A percentile compares a stretch with the other conserved stretches of the same genome.
These are phyloP conservation scores for Pseudonectria buxi DNA, from an alignment of 2,329 filamentous ascomycete species.

Conservation along the genomic window DNA sequence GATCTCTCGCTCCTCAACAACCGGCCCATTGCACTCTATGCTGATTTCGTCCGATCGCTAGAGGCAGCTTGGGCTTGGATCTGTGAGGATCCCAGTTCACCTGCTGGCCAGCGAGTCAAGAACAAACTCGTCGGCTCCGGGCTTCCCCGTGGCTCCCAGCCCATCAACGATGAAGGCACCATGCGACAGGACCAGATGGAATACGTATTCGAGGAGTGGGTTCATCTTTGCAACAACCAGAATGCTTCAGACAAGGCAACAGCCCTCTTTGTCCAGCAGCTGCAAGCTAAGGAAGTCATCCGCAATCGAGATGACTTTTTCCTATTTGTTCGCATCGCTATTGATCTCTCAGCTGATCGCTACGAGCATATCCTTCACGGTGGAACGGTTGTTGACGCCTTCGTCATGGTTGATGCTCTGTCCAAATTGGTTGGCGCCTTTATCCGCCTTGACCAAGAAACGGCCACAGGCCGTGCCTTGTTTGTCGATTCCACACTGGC, in stretches of 20 bases:
- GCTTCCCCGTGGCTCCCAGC: slow-evolving; percentile 32
- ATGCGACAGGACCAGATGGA: slow-evolving; percentile 77
- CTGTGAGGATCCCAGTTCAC: slow-evolving; percentile 59
- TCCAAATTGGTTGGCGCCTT: slow-evolving; percentile 73
- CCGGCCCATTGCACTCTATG: slow-evolving; percentile 68
- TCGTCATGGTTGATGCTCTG: slow-evolving; percentile 66
- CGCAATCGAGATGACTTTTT: slow-evolving; percentile 69
- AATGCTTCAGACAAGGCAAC: slow-evolving; percentile 66
- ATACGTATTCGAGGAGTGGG: slow-evolving; percentile 95
- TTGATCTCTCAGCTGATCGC: slow-evolving; percentile 71
- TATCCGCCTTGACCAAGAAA: slow-evolving; percentile 63
- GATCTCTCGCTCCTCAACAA: slow-evolving; percentile 74
- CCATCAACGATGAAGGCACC: slow-evolving; percentile 43
- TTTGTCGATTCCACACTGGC: slow-evolving; percentile 74
- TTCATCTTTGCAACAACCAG: slow-evolving; percentile 71
- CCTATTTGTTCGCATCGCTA: slow-evolving; percentile 70
- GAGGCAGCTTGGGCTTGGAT: slow-evolving; percentile 79
- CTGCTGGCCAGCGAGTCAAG: slow-evolving; percentile 64
- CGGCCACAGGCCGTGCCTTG: slow-evolving; percentile 56
- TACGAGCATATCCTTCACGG: slow-evolving; percentile 67
- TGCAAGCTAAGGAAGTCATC: slow-evolving; percentile 69
- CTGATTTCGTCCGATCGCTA: slow-evolving; percentile 79
- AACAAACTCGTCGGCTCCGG: slow-evolving; percentile 45
- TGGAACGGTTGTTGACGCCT: slow-evolving; percentile 52
- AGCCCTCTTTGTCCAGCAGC: slow-evolving; percentile 73